Evolutionary conservation across 2,329 filamentous ascomycete genomes (phyloP), one percentile per base, ranked within the genome.

Genomic region (Fusarium chlamydosporum): DNA sequence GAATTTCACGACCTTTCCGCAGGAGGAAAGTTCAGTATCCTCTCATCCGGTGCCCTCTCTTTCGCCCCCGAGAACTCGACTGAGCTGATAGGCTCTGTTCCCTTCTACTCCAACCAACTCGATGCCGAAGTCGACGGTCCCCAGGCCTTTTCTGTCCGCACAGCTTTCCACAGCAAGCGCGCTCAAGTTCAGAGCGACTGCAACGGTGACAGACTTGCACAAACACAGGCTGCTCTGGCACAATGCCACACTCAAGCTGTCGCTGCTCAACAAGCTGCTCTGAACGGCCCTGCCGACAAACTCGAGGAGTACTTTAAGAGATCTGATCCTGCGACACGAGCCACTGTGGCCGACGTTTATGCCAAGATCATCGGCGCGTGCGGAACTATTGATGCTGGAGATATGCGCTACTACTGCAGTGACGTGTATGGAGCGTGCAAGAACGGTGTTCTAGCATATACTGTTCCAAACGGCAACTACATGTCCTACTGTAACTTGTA

Each of bases 221-320:
- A 82, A 2, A 82, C 87, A 18, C 75, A 77, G 23, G 83, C 76
- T 5, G 89, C 88, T 1, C 79, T 91, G 12, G 75, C 74, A 64
- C 85, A 87, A 77, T 88, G 88, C 73, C 79, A 81, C 7, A 79
- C 77, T 16, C 79, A 90, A 7, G 88, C 89, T 2, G 79, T 78
- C 4, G 76, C 79, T 5, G 88, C 89, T 11, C 82, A 85, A 1
- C 74, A 77, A 1, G 85, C 85, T 3, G 86, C 87, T 0, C 75
- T 80, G 2, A 85, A 82, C 1, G 86, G 85, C 29, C 69, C 80
- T 0, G 81, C 82, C 5, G 77, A 79, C 70, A 87, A 83, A 72
- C 78, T 90, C 70, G 77, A 76, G 35, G 86, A 89, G 73, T 91
- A 89, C 82, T 92, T 91, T 84, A 90, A 89, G 79, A 84, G 84